These are phyloP conservation scores for Ustilago xerochloae DNA, from an alignment of 1,284 basidiomycete genomes.

Conservation along the genomic window DNA sequence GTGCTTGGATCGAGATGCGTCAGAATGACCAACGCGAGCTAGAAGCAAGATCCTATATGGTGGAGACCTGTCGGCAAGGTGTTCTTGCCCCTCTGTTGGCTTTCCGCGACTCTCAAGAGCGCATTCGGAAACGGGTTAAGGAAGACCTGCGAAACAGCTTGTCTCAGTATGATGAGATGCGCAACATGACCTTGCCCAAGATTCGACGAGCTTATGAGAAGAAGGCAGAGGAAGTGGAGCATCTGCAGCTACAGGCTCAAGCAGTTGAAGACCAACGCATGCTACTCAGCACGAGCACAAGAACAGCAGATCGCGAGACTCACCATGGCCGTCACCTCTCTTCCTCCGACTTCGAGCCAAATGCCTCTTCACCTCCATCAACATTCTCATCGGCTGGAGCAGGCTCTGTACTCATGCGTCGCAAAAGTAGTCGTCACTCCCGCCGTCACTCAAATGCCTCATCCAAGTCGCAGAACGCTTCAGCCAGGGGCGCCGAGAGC, in stretches of 20 bases:
- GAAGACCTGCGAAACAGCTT: slow-evolving; percentile 57
- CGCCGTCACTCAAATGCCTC: slow-evolving; percentile 33
- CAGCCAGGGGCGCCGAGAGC: slow-evolving; percentile 18
- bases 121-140: slow-evolving; percentile 63
- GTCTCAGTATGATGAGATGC: slow-evolving; percentile 63
- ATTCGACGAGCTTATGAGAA: slow-evolving; percentile 60
- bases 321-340: slow-evolving; percentile 14
- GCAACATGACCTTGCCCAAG: slow-evolving; percentile 51
- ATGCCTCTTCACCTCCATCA: slow-evolving; percentile 16
- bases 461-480: slow-evolving; percentile 16
- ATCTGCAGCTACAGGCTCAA: slow-evolving; percentile 58
- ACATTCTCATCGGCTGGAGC: slow-evolving; percentile 5
- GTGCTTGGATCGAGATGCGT: slow-evolving; percentile 55
- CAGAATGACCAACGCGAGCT: slow-evolving; percentile 57
- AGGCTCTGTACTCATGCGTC: slow-evolving; percentile 20
- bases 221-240: slow-evolving; percentile 62
- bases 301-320: slow-evolving; percentile 22
- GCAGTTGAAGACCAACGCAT: slow-evolving; percentile 64
- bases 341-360: slow-evolving; percentile 15
- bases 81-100: slow-evolving; percentile 58
- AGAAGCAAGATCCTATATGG: slow-evolving; percentile 53
- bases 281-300: slow-evolving; percentile 52
- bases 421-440: slow-evolving; percentile 38
- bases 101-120: slow-evolving; percentile 63
- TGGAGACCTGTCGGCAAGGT: slow-evolving; percentile 47